These are phyloP conservation scores for Brettanomyces sp. DNA, from an alignment of 805 yeast genomes.

Conservation along the genomic window DNA sequence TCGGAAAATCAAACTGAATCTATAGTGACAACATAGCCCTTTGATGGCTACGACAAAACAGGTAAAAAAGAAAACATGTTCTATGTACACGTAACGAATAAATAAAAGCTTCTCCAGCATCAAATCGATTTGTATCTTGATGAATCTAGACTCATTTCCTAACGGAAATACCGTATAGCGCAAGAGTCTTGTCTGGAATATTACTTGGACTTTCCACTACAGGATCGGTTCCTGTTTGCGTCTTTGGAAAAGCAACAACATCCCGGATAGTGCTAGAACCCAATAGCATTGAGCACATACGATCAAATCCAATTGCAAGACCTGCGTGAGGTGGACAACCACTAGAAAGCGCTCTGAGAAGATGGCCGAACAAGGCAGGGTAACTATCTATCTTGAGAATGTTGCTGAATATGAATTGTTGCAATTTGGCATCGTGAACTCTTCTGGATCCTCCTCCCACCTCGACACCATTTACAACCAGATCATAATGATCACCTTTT, in stretches of 20 bases:
- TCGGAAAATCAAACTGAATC: too few relatives aligned
- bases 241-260: constrained; percentile 94
- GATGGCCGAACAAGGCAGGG: constrained; percentile 70
- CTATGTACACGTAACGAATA: too few relatives aligned
- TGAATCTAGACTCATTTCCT: too few relatives aligned
- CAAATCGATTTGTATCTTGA: too few relatives aligned
- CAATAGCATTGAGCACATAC: constrained; percentile 85
- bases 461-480: constrained; percentile 93
- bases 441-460: constrained; percentile 97
- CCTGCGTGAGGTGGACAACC: constrained; percentile 99
- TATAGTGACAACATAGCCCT: too few relatives aligned
- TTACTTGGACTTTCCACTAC: constrained; percentile 79
- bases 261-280: constrained; percentile 75
- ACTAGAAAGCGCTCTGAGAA: constrained; percentile 67
- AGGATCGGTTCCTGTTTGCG: constrained; percentile 77
- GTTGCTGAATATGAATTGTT: constrained; percentile 57
- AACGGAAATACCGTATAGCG: constrained; percentile 40
- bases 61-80: too few relatives aligned
- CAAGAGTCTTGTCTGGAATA: constrained; percentile 42
- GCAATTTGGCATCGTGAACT: constrained; percentile 79
- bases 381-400: constrained; percentile 54
- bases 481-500: constrained; percentile 87
- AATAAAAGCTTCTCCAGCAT: too few relatives aligned
- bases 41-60: too few relatives aligned
- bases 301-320: constrained; percentile 87